These are phyloP conservation scores for Stereocaulon alpinum DNA, from an alignment of 495 filamentous ascomycete genomes.

Conservation along the genomic window DNA sequence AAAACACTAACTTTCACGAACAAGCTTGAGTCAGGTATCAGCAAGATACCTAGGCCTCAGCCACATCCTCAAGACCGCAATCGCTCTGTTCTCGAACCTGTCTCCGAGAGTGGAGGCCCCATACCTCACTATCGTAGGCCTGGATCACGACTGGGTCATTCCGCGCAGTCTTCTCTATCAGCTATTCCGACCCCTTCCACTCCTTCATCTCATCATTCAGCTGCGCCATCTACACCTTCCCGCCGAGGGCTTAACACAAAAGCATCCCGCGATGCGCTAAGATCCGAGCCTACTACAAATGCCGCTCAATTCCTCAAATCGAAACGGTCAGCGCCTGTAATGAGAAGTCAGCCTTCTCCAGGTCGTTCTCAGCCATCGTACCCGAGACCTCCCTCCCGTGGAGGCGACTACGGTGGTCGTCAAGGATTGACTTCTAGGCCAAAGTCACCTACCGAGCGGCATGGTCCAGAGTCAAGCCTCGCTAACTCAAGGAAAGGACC, in stretches of 20 bases:
- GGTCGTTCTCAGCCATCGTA: slow-evolving; percentile 27
- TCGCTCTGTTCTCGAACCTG: slow-evolving; percentile 76
- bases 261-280: slow-evolving; percentile 40
- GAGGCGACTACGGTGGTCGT: slow-evolving; percentile 31
- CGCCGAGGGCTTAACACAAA: slow-evolving; percentile 50
- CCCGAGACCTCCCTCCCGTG: slow-evolving; percentile 33
- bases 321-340: slow-evolving; percentile 80
- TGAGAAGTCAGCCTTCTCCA: slow-evolving; percentile 43
- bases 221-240: slow-evolving; percentile 43
- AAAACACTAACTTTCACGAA: slow-evolving; percentile 86
- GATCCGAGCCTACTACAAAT: slow-evolving; percentile 54
- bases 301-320: slow-evolving; percentile 64
- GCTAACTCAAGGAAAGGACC: slow-evolving; percentile 46
- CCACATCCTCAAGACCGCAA: slow-evolving; percentile 51
- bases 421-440: slow-evolving; percentile 44
- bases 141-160: slow-evolving; percentile 56
- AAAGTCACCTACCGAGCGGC: slow-evolving; percentile 63
- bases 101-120: slow-evolving; percentile 80
- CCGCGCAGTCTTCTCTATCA: slow-evolving; percentile 54
- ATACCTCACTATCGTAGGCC: slow-evolving; percentile 48
- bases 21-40: slow-evolving; percentile 43
- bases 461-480: slow-evolving; percentile 41
- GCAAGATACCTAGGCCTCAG: slow-evolving; percentile 54
- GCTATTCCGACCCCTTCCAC: slow-evolving; percentile 51
- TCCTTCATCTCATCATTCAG: slow-evolving; percentile 21